Evolutionary conservation across 805 yeast species (phyloP).

Genomic region (Kockiozyma suomiensis): DNA sequence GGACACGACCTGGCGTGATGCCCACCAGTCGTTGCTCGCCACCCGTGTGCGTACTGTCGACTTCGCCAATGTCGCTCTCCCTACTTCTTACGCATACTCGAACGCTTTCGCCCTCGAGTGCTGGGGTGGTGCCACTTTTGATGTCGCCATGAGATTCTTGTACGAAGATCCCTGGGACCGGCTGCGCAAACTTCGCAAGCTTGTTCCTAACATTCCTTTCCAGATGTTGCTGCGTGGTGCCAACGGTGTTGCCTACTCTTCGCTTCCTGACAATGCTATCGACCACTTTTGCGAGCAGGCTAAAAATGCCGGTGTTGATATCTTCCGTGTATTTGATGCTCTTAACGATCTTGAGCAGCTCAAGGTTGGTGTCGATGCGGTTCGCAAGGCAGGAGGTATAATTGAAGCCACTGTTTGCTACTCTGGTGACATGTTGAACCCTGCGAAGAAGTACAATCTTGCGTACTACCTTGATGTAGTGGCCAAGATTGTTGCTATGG

Average conservation of each 20-base stretch:
- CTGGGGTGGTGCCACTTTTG: conserved; percentile 99
- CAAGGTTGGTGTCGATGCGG: conserved; percentile 97
- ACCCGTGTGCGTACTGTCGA: conserved; percentile 97
- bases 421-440: conserved; percentile 97
- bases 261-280: conserved; percentile 97
- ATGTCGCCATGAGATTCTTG: conserved; percentile 96
- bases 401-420: conserved; percentile 98
- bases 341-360: conserved; percentile 95
- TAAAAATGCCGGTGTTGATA: conserved; percentile 93
- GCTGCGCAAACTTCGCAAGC: conserved; percentile 78
- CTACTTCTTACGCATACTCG: conserved; percentile 85
- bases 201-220: conserved; percentile 98
- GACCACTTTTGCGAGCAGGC: conserved; percentile 96
- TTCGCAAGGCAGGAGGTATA: conserved; percentile 97
- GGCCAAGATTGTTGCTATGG: conserved; percentile 83
- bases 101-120: conserved; percentile 96
- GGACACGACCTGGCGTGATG: conserved; percentile 99
- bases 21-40: conserved; percentile 96
- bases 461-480: conserved; percentile 83
- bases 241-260: conserved; percentile 97
- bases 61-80: conserved; percentile 85
- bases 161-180: conserved; percentile 99
- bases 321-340: conserved; percentile 97
- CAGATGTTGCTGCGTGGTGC: conserved; percentile 99
- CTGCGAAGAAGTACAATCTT: conserved; percentile 93